A percentile compares a stretch with the other conserved stretches of the same genome.
phyloP scores from a whole-genome alignment of 805 yeast genomes.

The Monosporozyma aquatica region DNA sequence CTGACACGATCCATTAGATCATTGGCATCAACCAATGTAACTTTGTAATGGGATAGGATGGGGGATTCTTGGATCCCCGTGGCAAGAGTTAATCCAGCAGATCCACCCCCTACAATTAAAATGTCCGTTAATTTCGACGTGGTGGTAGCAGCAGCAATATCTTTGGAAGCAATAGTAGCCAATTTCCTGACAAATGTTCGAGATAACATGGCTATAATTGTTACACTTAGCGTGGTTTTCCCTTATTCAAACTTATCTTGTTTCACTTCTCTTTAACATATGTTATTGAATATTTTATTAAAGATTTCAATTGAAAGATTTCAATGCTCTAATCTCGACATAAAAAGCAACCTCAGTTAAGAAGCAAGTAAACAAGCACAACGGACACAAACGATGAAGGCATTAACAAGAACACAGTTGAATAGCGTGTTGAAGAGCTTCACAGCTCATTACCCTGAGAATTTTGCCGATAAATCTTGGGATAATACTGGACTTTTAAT shows the following conservation, averaged over 20 bases:
- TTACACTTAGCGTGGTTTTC: too few species aligned
- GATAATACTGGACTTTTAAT: conserved; percentile 90
- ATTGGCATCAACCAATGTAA: conserved; percentile 68
- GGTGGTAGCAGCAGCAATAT: conserved; percentile 10
- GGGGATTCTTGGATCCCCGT: conserved; percentile 70
- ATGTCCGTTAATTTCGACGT: conserved; percentile 55
- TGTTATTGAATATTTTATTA: too few species aligned
- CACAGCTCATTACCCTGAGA: conserved; percentile 70
- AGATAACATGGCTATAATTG: neutral
- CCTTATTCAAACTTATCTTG: too few species aligned
- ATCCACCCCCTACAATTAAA: conserved; percentile 92
- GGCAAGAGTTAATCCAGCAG: conserved; percentile 85
- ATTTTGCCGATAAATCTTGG: conserved; percentile 82
- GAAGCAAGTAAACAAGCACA: neutral
- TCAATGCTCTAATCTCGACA: too few species aligned
- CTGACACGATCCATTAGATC: conserved; percentile 43
- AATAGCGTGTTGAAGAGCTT: conserved; percentile 43
- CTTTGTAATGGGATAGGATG: conserved; percentile 45
- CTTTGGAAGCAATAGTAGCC: conserved; percentile 9
- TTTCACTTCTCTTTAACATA: too few species aligned
- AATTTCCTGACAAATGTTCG: conserved; percentile 8
- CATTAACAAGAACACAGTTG: conserved; percentile 26
- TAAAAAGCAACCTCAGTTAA: neutral
- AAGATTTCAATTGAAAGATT: too few species aligned
- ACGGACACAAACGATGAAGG: neutral